phyloP scores from a whole-genome alignment of 441 rosid genomes.

The Populus trichocarpa region DNA sequence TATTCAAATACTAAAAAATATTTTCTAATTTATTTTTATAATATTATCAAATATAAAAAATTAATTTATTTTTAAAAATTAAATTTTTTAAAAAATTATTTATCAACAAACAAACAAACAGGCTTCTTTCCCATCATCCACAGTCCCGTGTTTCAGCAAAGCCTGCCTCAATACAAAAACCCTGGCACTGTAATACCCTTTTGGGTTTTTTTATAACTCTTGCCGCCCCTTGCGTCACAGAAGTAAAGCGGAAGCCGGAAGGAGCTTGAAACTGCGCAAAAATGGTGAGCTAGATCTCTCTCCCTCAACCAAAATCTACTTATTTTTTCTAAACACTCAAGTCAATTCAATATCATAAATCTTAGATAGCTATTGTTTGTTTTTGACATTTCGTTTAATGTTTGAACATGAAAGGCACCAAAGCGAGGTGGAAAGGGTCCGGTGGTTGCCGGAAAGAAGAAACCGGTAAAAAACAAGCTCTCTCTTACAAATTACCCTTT shows the following conservation, averaged over 20 bases:
- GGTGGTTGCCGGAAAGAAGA: background rate
- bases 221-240: background rate
- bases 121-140: too few species aligned
- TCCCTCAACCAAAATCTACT: background rate
- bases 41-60: too few species aligned
- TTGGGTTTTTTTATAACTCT: background rate
- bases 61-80: too few species aligned
- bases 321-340: background rate
- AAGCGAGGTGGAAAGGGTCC: constrained; percentile 2
- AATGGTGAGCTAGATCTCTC: background rate
- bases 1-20: too few species aligned
- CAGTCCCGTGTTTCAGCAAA: background rate
- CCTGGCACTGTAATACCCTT: background rate
- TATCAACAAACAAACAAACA: too few species aligned
- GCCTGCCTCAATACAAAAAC: background rate
- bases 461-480: background rate
- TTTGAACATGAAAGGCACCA: constrained; percentile 1
- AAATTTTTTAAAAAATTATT: too few species aligned
- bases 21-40: too few species aligned
- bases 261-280: background rate
- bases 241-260: background rate
- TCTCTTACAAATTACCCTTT: background rate
- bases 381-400: background rate
- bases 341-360: background rate
- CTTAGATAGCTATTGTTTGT: background rate